These are phyloP conservation scores for Aspergillus caelatus DNA, from an alignment of 2,329 filamentous ascomycete genomes.

Conservation along the genomic window DNA sequence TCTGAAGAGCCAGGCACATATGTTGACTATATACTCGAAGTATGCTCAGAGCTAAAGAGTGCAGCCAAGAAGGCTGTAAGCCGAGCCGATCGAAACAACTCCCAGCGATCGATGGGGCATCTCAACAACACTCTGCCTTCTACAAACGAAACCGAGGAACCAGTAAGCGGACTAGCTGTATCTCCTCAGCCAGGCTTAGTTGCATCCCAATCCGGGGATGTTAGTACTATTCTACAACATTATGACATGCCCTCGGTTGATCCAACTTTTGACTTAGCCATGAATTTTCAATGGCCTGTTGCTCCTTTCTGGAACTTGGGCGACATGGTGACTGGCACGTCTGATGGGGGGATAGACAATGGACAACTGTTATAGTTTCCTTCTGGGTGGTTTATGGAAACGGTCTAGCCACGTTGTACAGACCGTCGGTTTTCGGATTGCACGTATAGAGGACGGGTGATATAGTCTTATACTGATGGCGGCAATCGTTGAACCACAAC, in stretches of 20 bases:
- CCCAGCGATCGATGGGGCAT: background rate
- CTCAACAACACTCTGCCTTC: background rate
- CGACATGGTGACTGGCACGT: constrained; percentile 2
- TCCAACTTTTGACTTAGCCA: background rate
- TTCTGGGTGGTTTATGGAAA: background rate
- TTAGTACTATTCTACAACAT: background rate
- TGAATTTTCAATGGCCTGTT: constrained; percentile 13
- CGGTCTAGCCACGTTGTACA: background rate
- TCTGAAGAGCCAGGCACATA: constrained; percentile 18
- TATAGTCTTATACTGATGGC: background rate
- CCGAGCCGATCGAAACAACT: background rate
- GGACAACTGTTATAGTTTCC: background rate
- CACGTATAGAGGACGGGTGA: background rate
- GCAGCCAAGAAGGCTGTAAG: constrained; percentile 7
- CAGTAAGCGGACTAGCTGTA: background rate
- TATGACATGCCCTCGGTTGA: background rate
- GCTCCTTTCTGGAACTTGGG: constrained; percentile 20
- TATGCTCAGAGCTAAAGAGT: constrained; percentile 15
- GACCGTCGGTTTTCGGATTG: background rate
- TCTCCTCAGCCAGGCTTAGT: no score
- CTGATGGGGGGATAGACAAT: background rate
- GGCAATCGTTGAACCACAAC: background rate
- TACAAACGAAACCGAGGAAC: background rate
- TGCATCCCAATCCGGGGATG: background rate
- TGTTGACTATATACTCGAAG: constrained; percentile 17